phyloP scores from a whole-genome alignment of 2,329 filamentous ascomycete species.

The Colletotrichum destructivum region DNA sequence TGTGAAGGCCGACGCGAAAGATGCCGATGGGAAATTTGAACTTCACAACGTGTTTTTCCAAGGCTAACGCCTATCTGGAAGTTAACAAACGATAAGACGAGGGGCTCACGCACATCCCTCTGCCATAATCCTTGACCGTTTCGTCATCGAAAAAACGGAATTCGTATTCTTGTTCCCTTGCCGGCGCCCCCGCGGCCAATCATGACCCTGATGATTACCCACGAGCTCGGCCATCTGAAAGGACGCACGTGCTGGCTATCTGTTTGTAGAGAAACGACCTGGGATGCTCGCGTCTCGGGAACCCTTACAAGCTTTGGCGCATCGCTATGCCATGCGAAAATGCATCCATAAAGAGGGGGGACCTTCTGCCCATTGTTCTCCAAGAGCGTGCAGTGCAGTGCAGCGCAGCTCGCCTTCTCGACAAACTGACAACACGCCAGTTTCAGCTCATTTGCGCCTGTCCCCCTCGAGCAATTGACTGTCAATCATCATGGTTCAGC shows the following conservation, averaged over 20 bases:
- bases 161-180: not conserved
- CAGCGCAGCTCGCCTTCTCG: not conserved
- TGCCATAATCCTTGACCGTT: slow-evolving; percentile 1
- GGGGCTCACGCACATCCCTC: not conserved
- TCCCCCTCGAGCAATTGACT: not conserved
- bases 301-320: not conserved
- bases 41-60: not conserved
- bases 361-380: not conserved
- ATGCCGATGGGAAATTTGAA: not conserved
- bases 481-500: slow-evolving; percentile 20
- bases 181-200: slow-evolving; percentile 12
- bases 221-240: slow-evolving; percentile 22
- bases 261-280: not conserved
- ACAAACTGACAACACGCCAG: not conserved
- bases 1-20: not conserved
- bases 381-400: no score
- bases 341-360: not conserved
- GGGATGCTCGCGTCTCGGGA: slow-evolving; percentile 9
- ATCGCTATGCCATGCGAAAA: no score
- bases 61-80: not conserved
- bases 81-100: not conserved
- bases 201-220: slow-evolving; percentile 23
- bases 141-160: slow-evolving; percentile 19
- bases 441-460: no score
- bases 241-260: not conserved